These are phyloP conservation scores for Atkinsonella texensis DNA, from an alignment of 2,329 filamentous ascomycete species.

Conservation along the genomic window DNA sequence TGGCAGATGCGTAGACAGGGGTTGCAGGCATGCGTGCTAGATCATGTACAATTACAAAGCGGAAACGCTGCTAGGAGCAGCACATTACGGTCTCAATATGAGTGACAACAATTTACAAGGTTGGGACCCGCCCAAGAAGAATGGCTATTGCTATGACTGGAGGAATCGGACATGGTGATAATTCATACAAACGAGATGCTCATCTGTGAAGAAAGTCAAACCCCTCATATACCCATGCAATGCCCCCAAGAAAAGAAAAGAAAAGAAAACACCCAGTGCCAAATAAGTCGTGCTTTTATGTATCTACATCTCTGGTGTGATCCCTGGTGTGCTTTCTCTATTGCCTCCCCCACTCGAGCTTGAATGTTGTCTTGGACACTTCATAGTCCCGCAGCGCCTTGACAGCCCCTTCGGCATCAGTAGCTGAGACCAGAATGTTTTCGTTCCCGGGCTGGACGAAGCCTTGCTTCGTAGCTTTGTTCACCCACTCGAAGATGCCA, in stretches of 20 bases:
- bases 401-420: constrained; percentile 60
- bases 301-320: background rate
- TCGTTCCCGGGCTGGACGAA: constrained; percentile 64
- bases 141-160: background rate
- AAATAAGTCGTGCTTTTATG: background rate
- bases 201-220: background rate
- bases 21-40: constrained; percentile 11
- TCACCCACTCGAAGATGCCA: constrained; percentile 72
- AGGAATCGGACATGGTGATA: background rate
- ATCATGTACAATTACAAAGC: constrained; percentile 24
- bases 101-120: background rate
- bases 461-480: constrained; percentile 59
- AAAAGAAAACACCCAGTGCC: no score
- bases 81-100: background rate
- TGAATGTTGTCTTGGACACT: constrained; percentile 61
- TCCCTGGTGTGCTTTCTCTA: constrained; percentile 19
- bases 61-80: constrained; percentile 11
- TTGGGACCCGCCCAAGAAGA: background rate
- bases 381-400: constrained; percentile 60
- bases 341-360: constrained; percentile 69
- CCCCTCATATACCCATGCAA: background rate
- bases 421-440: constrained; percentile 68
- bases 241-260: no score
- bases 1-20: background rate
- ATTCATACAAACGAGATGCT: background rate